A percentile compares a stretch with the other conserved stretches of the same genome.
phyloP scores from a whole-genome alignment of 2,329 filamentous ascomycete species.

The Periglandula ipomoeae region DNA sequence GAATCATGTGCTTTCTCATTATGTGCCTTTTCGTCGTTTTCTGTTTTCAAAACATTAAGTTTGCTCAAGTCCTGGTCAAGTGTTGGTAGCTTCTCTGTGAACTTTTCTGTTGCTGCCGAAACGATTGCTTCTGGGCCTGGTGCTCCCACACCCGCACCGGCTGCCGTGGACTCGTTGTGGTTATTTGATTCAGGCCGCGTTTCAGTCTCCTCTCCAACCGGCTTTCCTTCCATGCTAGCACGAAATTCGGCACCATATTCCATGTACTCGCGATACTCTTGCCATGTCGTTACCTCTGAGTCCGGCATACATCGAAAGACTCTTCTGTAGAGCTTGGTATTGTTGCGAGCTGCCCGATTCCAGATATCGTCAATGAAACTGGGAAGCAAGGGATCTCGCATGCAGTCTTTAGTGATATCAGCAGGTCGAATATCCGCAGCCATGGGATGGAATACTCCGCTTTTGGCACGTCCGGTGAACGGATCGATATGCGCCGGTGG shows the following conservation, averaged over 20 bases:
- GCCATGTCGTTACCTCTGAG: constrained; percentile 87
- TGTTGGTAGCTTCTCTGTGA: constrained; percentile 17
- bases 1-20: constrained; percentile 24
- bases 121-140: constrained; percentile 30
- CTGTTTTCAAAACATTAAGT: constrained; percentile 22
- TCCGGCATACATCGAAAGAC: constrained; percentile 98
- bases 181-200: constrained; percentile 27
- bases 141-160: constrained; percentile 32
- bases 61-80: constrained; percentile 18
- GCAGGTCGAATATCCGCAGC: constrained; percentile 64
- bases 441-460: constrained; percentile 39
- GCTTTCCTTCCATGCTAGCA: constrained; percentile 52
- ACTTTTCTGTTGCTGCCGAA: constrained; percentile 24
- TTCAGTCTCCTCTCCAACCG: constrained; percentile 38
- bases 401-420: constrained; percentile 78
- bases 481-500: constrained; percentile 50
- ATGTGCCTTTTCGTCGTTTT: constrained; percentile 18
- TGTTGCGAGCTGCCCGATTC: constrained; percentile 82
- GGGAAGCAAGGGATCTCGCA: constrained; percentile 79
- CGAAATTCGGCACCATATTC: constrained; percentile 71
- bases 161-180: constrained; percentile 21
- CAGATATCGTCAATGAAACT: constrained; percentile 82
- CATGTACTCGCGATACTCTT: constrained; percentile 78
- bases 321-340: constrained; percentile 85
- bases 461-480: constrained; percentile 37